Conservation (phyloP, 352 stramenopile genomes). For the Phytophthora idaei region DNA sequence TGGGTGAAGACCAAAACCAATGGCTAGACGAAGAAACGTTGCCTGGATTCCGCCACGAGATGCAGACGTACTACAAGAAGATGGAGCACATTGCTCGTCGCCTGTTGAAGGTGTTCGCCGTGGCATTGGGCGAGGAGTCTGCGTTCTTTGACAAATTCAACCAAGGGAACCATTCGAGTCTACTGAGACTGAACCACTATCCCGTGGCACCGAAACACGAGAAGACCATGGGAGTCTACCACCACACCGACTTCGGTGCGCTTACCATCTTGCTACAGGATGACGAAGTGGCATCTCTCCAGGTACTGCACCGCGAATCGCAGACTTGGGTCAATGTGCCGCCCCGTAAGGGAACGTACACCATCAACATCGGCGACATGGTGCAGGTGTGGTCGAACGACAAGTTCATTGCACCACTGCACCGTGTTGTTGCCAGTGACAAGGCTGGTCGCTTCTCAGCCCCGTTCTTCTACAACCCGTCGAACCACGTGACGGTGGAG, state of each 20-base stretch:
- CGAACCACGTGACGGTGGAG: constrained; percentile 64
- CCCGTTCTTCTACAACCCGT: constrained; percentile 74
- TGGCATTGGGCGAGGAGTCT: constrained; percentile 53
- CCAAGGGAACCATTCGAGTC: constrained; percentile 78
- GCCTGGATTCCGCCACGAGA: constrained; percentile 60
- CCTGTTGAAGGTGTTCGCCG: constrained; percentile 61
- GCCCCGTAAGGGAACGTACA: constrained; percentile 32
- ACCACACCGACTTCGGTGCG: constrained; percentile 66
- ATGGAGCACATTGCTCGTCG: constrained; percentile 63
- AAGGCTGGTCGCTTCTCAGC: constrained; percentile 51
- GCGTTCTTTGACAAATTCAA: constrained; percentile 74
- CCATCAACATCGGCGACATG: constrained; percentile 74
- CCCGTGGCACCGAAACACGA: constrained; percentile 59
- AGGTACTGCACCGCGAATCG: constrained; percentile 55
- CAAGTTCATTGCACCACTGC: constrained; percentile 51
- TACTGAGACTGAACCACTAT: constrained; percentile 94
- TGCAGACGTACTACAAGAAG: constrained; percentile 49
- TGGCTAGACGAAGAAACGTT: constrained; percentile 59
- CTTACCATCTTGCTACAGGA: constrained; percentile 72
- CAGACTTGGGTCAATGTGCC: constrained; percentile 31
- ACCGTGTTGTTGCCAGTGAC: constrained; percentile 56
- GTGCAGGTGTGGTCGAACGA: constrained; percentile 69
- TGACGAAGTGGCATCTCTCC: constrained; percentile 61
- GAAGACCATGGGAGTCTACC: constrained; percentile 60
- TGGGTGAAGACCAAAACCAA: constrained; percentile 70